Conservation (phyloP, 2,329 filamentous ascomycete genomes). For the Pseudopyrenochaeta lycopersici region DNA sequence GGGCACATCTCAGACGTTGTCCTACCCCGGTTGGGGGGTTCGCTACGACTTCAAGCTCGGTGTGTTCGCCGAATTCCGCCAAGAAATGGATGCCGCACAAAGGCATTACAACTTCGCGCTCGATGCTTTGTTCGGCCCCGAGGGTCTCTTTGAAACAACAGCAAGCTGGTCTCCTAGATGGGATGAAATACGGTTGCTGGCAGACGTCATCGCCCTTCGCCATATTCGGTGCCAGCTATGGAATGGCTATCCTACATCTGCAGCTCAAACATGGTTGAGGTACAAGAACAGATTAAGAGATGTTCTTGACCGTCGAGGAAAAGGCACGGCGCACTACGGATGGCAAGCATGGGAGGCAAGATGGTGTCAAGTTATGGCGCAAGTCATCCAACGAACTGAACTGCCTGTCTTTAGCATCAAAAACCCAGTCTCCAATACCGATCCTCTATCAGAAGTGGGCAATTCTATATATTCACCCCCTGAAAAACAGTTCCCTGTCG, state of each 20-base stretch:
- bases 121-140: constrained; percentile 80
- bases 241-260: constrained; percentile 79
- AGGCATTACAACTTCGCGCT: constrained; percentile 89
- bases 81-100: constrained; percentile 88
- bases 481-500: constrained; percentile 60
- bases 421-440: constrained; percentile 25
- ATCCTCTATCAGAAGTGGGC: constrained; percentile 37
- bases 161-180: constrained; percentile 90
- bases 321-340: constrained; percentile 87
- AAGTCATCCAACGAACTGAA: constrained; percentile 64
- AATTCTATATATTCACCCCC: constrained; percentile 56
- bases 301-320: constrained; percentile 82
- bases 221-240: constrained; percentile 84
- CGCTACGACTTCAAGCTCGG: constrained; percentile 95
- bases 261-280: constrained; percentile 79
- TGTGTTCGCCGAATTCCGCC: constrained; percentile 89
- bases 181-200: constrained; percentile 89
- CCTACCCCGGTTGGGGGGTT: constrained; percentile 87
- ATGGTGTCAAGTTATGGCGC: constrained; percentile 70
- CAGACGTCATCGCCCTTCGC: constrained; percentile 82
- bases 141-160: constrained; percentile 83
- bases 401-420: constrained; percentile 55
- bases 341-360: constrained; percentile 94
- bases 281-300: constrained; percentile 79
- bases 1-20: constrained; percentile 86